Base-by-base conservation (phyloP, 78 protist species). In the Isochrysis galbana region DNA sequence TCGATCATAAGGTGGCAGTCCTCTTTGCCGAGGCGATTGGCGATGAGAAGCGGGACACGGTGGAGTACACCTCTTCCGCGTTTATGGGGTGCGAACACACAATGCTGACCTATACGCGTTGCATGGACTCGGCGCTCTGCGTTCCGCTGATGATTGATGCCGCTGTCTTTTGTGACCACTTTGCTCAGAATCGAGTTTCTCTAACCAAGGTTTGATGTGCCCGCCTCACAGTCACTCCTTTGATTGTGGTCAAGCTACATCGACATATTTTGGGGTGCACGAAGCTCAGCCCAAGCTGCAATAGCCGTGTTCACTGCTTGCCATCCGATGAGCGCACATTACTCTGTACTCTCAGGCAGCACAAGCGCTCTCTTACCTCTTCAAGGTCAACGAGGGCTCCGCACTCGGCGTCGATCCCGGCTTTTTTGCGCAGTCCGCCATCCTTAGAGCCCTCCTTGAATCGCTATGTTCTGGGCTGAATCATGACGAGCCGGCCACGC, bases 101-200 rank as follows among this genome's bases (percentile, higher is more conserved):
- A 23, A 61, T 61, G 72, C 72, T 61, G 38, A 61, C 72, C n/a
- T 61, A 61, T n/a, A 61, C 72, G 72, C 72, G 72, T 2, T 11
- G n/a, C 72, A 61, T 61, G 72, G 72, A 61, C 72, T 61, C 72
- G 72, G 72, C 72, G n/a, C 72, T 61, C 72, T 61, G 72, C 72
- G 72, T 23, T 3, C 72, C 72, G 72, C 72, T 61, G n/a, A 61
- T 61, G 72, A 61, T 61, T n/a, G 72, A 61, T n/a, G 72, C 22
- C 5, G 72, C 72, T 23, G 72, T 61, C 72, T 61, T 61, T n/a
- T 61, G 72, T 19, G 72, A 11, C n/a, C 26, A 61, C 72, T 23
- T 61, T 14, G 67, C n/a, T n/a, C n/a, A n/a, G n/a, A n/a, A n/a
- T n/a, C n/a, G n/a, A n/a, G n/a, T n/a, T n/a, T n/a, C n/a, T n/a